phyloP scores from a whole-genome alignment of 2,329 filamentous ascomycete species.

The Venturia aucupariae region DNA sequence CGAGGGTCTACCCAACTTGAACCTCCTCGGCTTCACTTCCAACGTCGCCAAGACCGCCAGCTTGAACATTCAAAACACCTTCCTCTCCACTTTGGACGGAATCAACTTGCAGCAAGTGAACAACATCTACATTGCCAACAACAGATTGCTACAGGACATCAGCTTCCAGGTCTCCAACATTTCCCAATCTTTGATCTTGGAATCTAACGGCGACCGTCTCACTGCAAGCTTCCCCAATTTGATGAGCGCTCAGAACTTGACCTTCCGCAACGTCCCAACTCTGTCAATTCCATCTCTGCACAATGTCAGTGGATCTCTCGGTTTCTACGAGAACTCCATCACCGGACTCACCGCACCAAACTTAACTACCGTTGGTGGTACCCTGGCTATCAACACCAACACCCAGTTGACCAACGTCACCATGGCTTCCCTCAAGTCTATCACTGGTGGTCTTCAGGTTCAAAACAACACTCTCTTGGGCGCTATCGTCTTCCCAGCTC shows the following conservation, averaged over 20 bases:
- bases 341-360: slow-evolving; percentile 54
- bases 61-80: slow-evolving; percentile 78
- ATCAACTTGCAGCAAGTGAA: slow-evolving; percentile 69
- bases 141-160: slow-evolving; percentile 67
- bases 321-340: slow-evolving; percentile 75
- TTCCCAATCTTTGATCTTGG: slow-evolving; percentile 59
- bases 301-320: slow-evolving; percentile 67
- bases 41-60: slow-evolving; percentile 57
- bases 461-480: slow-evolving; percentile 78
- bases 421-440: slow-evolving; percentile 56
- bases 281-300: slow-evolving; percentile 65
- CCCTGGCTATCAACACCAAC: slow-evolving; percentile 50
- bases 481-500: slow-evolving; percentile 55
- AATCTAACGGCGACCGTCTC: slow-evolving; percentile 69
- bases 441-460: slow-evolving; percentile 74
- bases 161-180: slow-evolving; percentile 71
- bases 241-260: slow-evolving; percentile 67
- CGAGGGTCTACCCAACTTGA: slow-evolving; percentile 59
- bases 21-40: slow-evolving; percentile 50
- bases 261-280: slow-evolving; percentile 68
- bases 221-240: slow-evolving; percentile 70
- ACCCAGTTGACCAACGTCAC: slow-evolving; percentile 60
- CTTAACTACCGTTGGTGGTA: slow-evolving; percentile 55
- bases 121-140: slow-evolving; percentile 80
- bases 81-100: slow-evolving; percentile 64